Evolutionary conservation across 177 flowering plant genomes (phyloP), one percentile per base, ranked within the genome.

Genomic region (Telopea speciosissima): DNA sequence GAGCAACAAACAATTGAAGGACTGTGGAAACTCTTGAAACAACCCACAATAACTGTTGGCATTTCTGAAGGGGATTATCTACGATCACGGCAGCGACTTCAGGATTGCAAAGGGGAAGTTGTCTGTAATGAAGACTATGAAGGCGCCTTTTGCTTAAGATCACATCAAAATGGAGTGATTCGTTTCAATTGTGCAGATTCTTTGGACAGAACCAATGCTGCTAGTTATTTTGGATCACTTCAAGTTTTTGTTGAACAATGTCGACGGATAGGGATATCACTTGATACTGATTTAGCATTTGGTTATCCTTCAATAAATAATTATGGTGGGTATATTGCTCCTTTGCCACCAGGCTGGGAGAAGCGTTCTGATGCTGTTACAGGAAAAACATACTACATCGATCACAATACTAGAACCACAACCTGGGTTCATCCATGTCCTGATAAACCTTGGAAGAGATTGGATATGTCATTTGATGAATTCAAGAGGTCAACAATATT

Each of bases 171-270:
- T 84, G 99, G 99, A 63, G 95, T 93, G 9, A 76, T 96, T 68
- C 98, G 99, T 56, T 93, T 85, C 82, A 96, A 96, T 68, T 96
- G 99, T 75, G 99, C 99, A 0, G 99, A 96, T 80, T 96, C 99
- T 66, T 85, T 96, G 81, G 99, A 96, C 78, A 81, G 99, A 78
- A 96, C 99, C 33, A 96, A 96, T 85, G 99, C 99, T 71, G 99
- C 99, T 66, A 96, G 98, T 80, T 96, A 79, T 76, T 96, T 95
- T 85, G 97, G 98, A 42, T 77, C 94, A 31, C 92, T 96, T 45
- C 99, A 96, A 81, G 96, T 88, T 67, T 93, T 96, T 81, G 83
- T 85, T 67, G 99, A 96, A 87, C 99, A 96, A 75, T 96, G 98
- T 76, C 81, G 92, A 74, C 80, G 97, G 67, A 76, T 93, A 22